Base-by-base conservation (phyloP, 1,139 yeast genomes). In the Sugiyamaella japonica region DNA sequence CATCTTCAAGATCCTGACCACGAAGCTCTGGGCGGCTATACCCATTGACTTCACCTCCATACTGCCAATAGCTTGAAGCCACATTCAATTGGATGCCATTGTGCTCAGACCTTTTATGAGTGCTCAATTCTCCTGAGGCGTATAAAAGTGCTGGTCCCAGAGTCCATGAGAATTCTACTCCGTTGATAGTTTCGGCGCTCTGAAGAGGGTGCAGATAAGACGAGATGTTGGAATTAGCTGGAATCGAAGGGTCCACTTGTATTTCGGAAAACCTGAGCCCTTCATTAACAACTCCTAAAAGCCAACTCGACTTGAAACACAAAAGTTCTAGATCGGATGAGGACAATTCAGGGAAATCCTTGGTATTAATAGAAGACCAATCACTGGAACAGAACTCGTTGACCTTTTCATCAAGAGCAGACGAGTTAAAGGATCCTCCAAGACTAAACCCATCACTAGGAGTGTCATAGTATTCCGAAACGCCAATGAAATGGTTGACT, bases 391-490 rank as follows among this genome's bases (percentile, higher is more conserved):
- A 83, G 36, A 81, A 72, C 38, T 71, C 72, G 28, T 73, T 64
- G 1, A 85, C 81, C 54, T 76, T 72, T 3, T 70, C 67, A 57
- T 78, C 75, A 17, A 83, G 76, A 25, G 66, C 59, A 4, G 63
- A 62, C 48, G 67, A 69, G 56, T 76, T 75, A 54, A 71, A 72
- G 37, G 63, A 66, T 1, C 77, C 78, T 7, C 75, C 74, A 59
- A 71, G 59, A 10, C 66, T 63, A 51, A 72, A 73, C 2, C 84
- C 73, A 36, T 76, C 76, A n/a, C 78, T 76, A 8, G 85, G 75
- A 2, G 89, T 82, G 66, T 86, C 87, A 88, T 90, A 87, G 69
- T 86, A 87, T 43, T 90, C 95, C 62, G 90, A 84, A 1, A 89
- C 89, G 0, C 95, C 95, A 31, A 85, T 78, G 59, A 87, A 87